Base-by-base conservation (phyloP, 805 yeast species). In the Saturnispora mendoncae region DNA sequence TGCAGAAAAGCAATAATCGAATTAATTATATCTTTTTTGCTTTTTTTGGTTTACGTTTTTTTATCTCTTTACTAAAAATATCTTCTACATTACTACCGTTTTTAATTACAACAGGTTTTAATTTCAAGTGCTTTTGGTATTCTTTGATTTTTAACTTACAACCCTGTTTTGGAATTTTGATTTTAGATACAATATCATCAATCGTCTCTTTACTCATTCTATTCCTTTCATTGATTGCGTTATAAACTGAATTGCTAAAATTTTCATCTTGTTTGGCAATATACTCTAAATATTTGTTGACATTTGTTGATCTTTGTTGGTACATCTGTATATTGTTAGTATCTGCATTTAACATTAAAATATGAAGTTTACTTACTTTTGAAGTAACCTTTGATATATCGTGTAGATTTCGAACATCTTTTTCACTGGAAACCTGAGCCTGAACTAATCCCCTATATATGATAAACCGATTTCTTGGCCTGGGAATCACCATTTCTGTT, bases 401-500 rank as follows among this genome's bases (percentile, higher is more conserved):
- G 15, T 23, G 31, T n/a, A 20, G 33, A 37, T n/a, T 19, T 7
- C 29, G 12, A 4, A 33, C 18, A 4, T 20, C 12, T 7, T 39
- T 31, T 12, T 36, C 25, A 18, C 28, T 38, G 1, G 18, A 13
- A 19, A 46, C 35, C 5, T 30, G 10, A 19, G 21, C 15, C 17
- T 40, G 31, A 12, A 33, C 38, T 8, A 41, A 19, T 2, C 46
- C 27, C 25, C 48, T 36, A 17, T 39, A 45, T 3, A 46, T 38
- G 24, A 46, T 31, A 20, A 46, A 46, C n/a, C 29, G 42, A 30
- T 46, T 46, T 30, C 43, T 38, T 4, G 49, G 49, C 28, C 43
- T 45, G 14, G 44, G 33, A 4, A 24, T 10, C 15, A 32, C 25
- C n/a, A 31, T 13, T 25, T 45, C 37, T 10, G 31, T 12, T 23